Evolutionary conservation across 495 filamentous ascomycete species (phyloP).

Genomic region (Trichoderma asperelloides): DNA sequence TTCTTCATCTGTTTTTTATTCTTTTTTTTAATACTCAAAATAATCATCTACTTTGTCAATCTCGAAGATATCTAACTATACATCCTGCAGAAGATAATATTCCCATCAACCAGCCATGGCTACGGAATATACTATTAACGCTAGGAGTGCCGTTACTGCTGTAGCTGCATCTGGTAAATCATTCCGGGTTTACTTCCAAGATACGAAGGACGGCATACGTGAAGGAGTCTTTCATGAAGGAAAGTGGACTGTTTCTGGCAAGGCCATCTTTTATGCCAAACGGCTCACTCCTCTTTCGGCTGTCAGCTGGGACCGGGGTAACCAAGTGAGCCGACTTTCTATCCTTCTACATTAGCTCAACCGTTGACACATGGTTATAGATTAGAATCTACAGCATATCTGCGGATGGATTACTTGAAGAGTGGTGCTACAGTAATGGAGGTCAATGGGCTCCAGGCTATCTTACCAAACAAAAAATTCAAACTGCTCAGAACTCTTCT

Average conservation of each 20-base stretch:
- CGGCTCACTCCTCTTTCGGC: neutral
- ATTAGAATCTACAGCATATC: neutral
- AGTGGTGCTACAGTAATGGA: neutral
- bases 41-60: no score
- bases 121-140: neutral
- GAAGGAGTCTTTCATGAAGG: neutral
- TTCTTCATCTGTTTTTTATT: no score
- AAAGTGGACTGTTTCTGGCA: neutral
- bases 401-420: neutral
- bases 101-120: neutral
- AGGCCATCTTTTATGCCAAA: neutral
- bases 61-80: no score
- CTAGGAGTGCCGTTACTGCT: neutral
- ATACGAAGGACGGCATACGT: neutral
- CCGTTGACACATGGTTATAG: neutral
- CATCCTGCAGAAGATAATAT: no score
- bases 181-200: neutral
- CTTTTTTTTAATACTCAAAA: no score
- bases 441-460: neutral
- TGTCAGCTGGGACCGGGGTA: neutral
- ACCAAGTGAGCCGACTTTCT: neutral
- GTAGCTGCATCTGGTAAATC: neutral
- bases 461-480: neutral
- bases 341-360: neutral
- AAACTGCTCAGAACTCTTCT: neutral